phyloP scores from a whole-genome alignment of 768 basidiomycete species.

The Sarcomyxa edulis region DNA sequence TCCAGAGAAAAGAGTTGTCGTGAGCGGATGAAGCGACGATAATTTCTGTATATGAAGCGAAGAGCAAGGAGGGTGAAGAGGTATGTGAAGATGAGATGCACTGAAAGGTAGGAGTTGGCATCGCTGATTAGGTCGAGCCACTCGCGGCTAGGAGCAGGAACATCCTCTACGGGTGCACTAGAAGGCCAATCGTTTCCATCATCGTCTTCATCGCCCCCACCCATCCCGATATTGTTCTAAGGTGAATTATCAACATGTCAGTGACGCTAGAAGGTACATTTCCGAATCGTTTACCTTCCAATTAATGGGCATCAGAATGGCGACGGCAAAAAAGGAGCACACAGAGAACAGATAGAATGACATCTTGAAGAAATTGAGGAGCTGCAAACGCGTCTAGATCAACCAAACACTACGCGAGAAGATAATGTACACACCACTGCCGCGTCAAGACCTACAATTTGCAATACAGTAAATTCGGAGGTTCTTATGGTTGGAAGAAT shows the following conservation, averaged over 20 bases:
- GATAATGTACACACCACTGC: conserved; percentile 71
- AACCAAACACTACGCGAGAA: neutral
- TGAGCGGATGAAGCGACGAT: conserved; percentile 80
- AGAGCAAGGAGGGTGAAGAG: conserved; percentile 86
- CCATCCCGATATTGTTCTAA: conserved; percentile 10
- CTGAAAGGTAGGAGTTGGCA: conserved; percentile 81
- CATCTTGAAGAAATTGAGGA: conserved; percentile 94
- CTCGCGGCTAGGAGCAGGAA: conserved; percentile 35
- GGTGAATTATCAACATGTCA: neutral
- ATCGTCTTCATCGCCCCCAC: conserved; percentile 22
- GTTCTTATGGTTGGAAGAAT: conserved; percentile 87
- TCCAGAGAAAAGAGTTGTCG: conserved; percentile 94
- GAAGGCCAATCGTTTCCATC: conserved; percentile 45
- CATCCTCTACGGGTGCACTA: conserved; percentile 21
- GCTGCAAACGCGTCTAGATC: no score
- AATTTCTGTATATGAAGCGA: conserved; percentile 85
- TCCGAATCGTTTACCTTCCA: no score
- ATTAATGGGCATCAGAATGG: conserved; percentile 94
- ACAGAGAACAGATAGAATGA: conserved; percentile 87
- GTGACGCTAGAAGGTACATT: conserved; percentile 20
- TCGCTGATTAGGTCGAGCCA: conserved; percentile 91
- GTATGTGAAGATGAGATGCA: conserved; percentile 92
- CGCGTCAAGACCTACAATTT: conserved; percentile 95
- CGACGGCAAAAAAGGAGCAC: conserved; percentile 75
- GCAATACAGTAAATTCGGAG: conserved; percentile 89